Evolutionary conservation across 2,329 filamentous ascomycete genomes (phyloP), one percentile per base, ranked within the genome.

Genomic region (Exophiala calicioides): DNA sequence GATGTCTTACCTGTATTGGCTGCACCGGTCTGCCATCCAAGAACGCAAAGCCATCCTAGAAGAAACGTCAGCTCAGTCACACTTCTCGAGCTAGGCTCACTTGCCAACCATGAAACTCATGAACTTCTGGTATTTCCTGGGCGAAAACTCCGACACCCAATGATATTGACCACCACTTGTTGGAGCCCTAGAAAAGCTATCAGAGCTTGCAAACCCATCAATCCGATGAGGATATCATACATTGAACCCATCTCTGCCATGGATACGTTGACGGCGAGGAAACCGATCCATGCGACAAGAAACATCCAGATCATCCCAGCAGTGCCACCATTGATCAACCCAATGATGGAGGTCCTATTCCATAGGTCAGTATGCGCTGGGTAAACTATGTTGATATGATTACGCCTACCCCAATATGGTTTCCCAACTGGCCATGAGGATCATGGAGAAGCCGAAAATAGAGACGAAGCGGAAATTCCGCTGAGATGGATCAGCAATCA

Each of bases 201-300:
- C n/a, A 46, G 29, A 35, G 21, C 12, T 8, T 23, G 9, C 18
- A 19, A 13, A n/a, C 13, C 33, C 12, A 24, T 4, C 9, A 9
- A 6, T 35, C 20, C 12, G n/a, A 5, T 10, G 4, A 19, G 10
- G 20, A 37, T 24, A 6, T 30, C 56, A 48, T 53, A 62, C 69
- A 77, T 77, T 4, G 71, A 74, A 1, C 71, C 72, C 67, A 77
- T 73, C 53, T 77, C 74, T 5, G 72, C 72, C 64, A 77, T 69
- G 3, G 70, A 74, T 0, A 65, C 60, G 45, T 67, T 68, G 24
- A 70, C 66, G 4, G 65, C 43, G 3, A 68, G 53, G 29, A 72
- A 68, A 1, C 75, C 75, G 23, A 71, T 57, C 69, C 74, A 75
- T 8, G 69, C 69, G 26, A 75, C 60, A 2, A 79, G 49, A 44